Evolutionary conservation across 768 basidiomycete species (phyloP), one percentile per base, ranked within the genome.

Genomic region (Astraeus odoratus): DNA sequence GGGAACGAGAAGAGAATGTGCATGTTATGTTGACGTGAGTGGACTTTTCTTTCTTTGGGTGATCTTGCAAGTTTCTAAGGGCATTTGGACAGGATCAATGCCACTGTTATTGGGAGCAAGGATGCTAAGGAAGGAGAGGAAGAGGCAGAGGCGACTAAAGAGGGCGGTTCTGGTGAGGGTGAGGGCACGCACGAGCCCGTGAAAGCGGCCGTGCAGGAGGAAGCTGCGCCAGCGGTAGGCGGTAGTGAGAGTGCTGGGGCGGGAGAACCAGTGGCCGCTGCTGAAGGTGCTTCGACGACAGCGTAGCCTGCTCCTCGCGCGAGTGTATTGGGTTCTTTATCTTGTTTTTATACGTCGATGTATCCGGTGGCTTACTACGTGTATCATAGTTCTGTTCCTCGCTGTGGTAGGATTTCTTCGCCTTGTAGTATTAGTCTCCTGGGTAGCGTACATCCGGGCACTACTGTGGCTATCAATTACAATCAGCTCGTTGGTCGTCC

Each of bases 11-110:
- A 60, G 78, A 79, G 62, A 81, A 76, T 49, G 82, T 90, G 2
- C 76, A 83, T 54, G 83, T 90, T 9, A 78, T 76, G 72, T 61
- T 91, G 47, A 79, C 76, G 83, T 89, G 59, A 53, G 84, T 75
- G 15, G n/a, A 41, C 33, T 27, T 44, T 33, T 38, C n/a, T 42
- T 19, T n/a, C 13, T 18, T 23, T 1, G 8, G 40, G 20, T 46
- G 30, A 8, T 18, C 22, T 12, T 12, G 30, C 13, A 30, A n/a
- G 27, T 30, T 26, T 18, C 12, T 26, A 40, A 13, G 27, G 24
- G 24, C 31, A 10, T 26, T 44, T 48, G 47, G 4, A n/a, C 48
- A 88, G 86, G 12, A 75, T 89, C 53, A 89, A 87, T 59, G 86
- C 85, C 23, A 81, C 81, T 26, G 85, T 88, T 24, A 58, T 81